Evolutionary conservation across 1,284 basidiomycete species (phyloP), one percentile per base, ranked within the genome.

Genomic region (Meripilus lineatus): DNA sequence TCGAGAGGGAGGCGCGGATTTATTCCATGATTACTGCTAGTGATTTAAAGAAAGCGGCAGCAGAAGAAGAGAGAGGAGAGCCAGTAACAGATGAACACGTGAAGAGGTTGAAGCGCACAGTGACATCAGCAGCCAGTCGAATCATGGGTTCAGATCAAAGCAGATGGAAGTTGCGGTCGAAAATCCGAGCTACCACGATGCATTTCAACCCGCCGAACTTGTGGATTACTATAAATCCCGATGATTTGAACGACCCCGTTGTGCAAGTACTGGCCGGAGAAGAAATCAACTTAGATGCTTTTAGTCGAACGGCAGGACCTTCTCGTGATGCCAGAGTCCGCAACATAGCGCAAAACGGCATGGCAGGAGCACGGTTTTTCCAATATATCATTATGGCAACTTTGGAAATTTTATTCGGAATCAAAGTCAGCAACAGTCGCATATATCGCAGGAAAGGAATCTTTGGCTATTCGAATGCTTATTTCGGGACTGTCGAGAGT

Each of bases 331-430:
- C 11, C 60, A 33, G 51, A 61, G 0, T 58, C 59, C 1, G 5
- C 39, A 70, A 66, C 35, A 59, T 72, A 3, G 62, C 67, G 0
- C 8, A 22, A 0, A 65, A 75, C 53, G 66, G 67, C 11, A 72
- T 57, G 47, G 65, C 65, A 0, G 56, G 65, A 0, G 61, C 66
- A 0, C 54, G 65, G 32, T 74, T 64, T 44, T 74, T 68, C 43
- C 59, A 71, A 33, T 64, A 68, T 37, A 55, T 65, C 0, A 64
- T 74, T 3, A 14, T 50, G 0, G 48, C 51, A 0, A 53, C 72
- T 0, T 40, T 72, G 0, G 52, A 63, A 15, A 56, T 34, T 0
- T 28, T 74, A 0, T 65, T 74, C 42, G 63, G 64, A 0, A 50
- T 74, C 1, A 33, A 58, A n/a, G 50, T 53, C 13, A 42, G 3